Conservation (phyloP, 169 alveolate genomes). For the Eimeria sp. region DNA sequence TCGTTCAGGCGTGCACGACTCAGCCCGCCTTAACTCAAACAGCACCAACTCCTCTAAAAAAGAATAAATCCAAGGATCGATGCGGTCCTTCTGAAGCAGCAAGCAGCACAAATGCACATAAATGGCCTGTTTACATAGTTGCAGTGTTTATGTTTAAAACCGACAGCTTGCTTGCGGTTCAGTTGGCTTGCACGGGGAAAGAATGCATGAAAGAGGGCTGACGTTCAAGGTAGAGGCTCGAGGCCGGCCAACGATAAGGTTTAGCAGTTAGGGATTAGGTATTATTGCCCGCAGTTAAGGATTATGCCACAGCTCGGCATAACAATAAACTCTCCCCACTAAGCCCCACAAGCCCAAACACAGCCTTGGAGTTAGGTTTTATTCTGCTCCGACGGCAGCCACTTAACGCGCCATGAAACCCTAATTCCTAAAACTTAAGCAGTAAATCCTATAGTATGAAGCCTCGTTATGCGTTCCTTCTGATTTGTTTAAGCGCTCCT, state of each 20-base stretch:
- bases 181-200: neutral
- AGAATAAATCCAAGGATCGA: conserved; percentile 66
- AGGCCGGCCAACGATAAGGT: neutral
- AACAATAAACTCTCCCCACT: neutral
- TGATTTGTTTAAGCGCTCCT: neutral
- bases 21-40: conserved; percentile 3
- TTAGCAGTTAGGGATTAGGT: neutral
- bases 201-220: neutral
- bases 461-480: neutral
- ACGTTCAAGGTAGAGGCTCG: neutral
- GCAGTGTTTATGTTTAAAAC: neutral
- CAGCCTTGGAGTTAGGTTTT: no score
- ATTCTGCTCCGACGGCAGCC: neutral
- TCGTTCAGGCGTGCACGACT: neutral
- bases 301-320: no score
- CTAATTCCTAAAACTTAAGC: neutral
- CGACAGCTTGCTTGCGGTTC: neutral
- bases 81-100: conserved; percentile 37
- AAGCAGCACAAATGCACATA: neutral
- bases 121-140: neutral
- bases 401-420: neutral
- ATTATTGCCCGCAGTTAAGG: neutral
- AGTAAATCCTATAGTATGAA: neutral
- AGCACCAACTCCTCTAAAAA: conserved; percentile 51
- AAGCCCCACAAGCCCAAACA: neutral